Evolutionary conservation across 2,329 filamentous ascomycete genomes (phyloP), one percentile per base, ranked within the genome.

Genomic region (Cercospora brassicicola): DNA sequence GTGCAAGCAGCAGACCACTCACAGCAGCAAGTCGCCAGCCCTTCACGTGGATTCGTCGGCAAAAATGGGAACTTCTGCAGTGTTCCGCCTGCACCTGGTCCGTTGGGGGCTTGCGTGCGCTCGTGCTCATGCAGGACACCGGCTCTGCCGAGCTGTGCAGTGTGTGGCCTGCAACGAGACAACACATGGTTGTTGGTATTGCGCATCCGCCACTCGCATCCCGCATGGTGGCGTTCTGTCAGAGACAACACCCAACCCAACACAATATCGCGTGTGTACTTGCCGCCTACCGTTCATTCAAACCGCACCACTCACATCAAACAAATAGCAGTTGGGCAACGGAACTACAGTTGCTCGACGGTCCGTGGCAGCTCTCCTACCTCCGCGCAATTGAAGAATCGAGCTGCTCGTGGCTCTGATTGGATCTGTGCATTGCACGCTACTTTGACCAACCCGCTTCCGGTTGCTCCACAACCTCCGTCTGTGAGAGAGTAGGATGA

Each of bases 41-140:
- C 23, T 42, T 48, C 59, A 45, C 59, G 31, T 61, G 59, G 59
- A 61, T 61, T 61, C 59, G 59, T 36, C 59, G 59, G 39, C 59
- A 61, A 42, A 48, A 26, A 45, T 61, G 18, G 59, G 20, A 23
- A 31, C 59, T 61, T 48, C 20, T 28, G 59, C 59, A 48, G 36
- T 61, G 20, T 15, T 30, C 53, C 53, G 53, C 30, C 26, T 57
- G 53, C 53, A 57, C 53, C 53, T 57, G 53, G 26, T 57, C 53
- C 53, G 53, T 57, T 33, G 30, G 33, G 33, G 59, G 33, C 59
- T 36, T 30, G 36, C 36, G 6, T 9, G 36, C 36, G 45, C 45
- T 51, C 45, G 18, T 42, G 36, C 36, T 51, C 45, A 60, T 61
- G 59, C 59, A 61, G 30, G 28, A 15, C 33, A 28, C 23, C 59